These are phyloP conservation scores for Sporothrix brunneoviolacea DNA, from an alignment of 2,329 filamentous ascomycete species.

Conservation along the genomic window DNA sequence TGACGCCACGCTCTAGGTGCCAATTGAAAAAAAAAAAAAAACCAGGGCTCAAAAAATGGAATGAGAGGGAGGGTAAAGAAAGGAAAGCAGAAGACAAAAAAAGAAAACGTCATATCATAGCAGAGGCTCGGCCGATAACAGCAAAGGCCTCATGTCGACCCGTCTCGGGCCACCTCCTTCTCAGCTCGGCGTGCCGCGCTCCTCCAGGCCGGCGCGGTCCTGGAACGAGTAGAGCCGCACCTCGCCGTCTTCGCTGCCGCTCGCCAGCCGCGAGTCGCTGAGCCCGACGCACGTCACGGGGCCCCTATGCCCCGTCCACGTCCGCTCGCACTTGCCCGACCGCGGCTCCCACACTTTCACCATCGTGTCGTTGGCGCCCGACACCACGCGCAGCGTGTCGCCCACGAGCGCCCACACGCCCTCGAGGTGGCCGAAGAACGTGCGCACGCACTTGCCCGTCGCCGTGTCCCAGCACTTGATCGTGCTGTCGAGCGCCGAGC, in stretches of 20 bases:
- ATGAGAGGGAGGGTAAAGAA: background rate
- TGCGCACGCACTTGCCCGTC: constrained; percentile 75
- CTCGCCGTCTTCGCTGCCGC: constrained; percentile 88
- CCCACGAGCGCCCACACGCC: constrained; percentile 76
- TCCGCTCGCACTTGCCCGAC: constrained; percentile 85
- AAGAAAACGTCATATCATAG: background rate
- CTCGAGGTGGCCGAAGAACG: constrained; percentile 94
- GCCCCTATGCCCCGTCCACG: constrained; percentile 82
- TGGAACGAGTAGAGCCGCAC: constrained; percentile 78
- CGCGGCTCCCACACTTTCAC: constrained; percentile 93
- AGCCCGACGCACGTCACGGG: constrained; percentile 91
- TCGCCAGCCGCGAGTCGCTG: constrained; percentile 83
- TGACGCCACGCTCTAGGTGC: too few relatives aligned
- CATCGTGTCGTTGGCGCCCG: constrained; percentile 86
- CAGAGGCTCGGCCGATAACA: too few relatives aligned
- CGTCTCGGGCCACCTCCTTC: too few relatives aligned
- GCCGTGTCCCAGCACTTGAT: constrained; percentile 88
- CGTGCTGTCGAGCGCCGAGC: constrained; percentile 82
- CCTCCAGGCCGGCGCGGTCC: constrained; percentile 36
- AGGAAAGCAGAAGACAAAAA: background rate
- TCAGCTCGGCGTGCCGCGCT: constrained; percentile 46
- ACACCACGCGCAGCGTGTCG: constrained; percentile 58
- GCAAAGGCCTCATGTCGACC: too few relatives aligned
- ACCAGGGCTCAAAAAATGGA: too few relatives aligned
- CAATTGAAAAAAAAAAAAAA: too few relatives aligned